Base-by-base conservation (phyloP, 495 filamentous ascomycete species). In the Xylaria venustula region DNA sequence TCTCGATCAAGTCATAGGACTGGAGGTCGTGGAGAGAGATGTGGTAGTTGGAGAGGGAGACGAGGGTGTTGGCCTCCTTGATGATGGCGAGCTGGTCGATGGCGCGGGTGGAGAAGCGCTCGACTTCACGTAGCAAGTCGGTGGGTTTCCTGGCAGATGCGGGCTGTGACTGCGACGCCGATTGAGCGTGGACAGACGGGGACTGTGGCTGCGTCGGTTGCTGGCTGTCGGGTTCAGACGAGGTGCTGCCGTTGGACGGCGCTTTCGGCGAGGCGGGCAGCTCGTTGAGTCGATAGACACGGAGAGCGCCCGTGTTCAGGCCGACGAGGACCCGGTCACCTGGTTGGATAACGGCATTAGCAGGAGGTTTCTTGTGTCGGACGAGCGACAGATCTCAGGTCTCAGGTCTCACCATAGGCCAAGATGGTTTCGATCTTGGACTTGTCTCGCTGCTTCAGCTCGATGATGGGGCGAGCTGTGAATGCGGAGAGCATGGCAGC, bases 401-500 rank as follows among this genome's bases (percentile, higher is more conserved):
- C 42, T 15, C 6, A 20, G 59, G 22, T 22, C 62, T 46, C 76
- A 91, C 89, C 92, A 76, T 96, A 92, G 62, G 94, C 90, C 37
- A 97, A 83, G 58, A 98, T 88, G 5, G 90, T 90, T 75, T 98
- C 93, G 72, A 99, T 97, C 81, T 87, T 90, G 48, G 90, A 95
- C 77, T 93, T 96, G 83, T 98, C 94, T 69, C 91, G 87, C 69
- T 86, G 86, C 77, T 89, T 93, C 62, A 99, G 88, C 88, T 99
- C 94, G 81, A 97, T 88, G 68, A 98, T 90, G 63, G 95, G 90
- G 71, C 90, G 90, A 82, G 94, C 92, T 64, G 88, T 93, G 78
- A 99, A 98, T 74, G 95, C 93, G 78, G 94, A 96, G 75, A 98
- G 87, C 94, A 98, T 98, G 78, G 80, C 80, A 19, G 26, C 52